Percentiles rank a stretch among this genome's conserved stretches.
phyloP scores from a whole-genome alignment of 345 rosid genomes.

The Eucalyptus cloeziana region DNA sequence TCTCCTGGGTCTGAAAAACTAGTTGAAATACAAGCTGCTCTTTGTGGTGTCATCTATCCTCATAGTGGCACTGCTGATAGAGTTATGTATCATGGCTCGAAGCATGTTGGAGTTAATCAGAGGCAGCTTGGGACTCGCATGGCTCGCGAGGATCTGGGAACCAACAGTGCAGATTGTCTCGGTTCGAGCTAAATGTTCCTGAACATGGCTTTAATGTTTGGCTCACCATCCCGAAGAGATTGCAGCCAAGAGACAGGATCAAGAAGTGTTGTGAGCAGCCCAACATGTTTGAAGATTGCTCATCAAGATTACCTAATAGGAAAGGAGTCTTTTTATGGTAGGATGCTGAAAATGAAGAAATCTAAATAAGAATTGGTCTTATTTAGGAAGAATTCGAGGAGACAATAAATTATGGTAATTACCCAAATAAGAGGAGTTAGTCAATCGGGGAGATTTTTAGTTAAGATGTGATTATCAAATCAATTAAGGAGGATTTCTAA shows the following conservation, averaged over 20 bases:
- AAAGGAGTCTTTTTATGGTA: accelerated
- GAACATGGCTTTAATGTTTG: not conserved
- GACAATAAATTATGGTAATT: too few species aligned
- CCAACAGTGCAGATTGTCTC: not conserved
- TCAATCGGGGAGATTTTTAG: too few species aligned
- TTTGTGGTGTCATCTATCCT: not conserved
- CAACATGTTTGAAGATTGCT: accelerated
- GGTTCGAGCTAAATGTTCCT: not conserved
- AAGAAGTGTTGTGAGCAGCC: not conserved
- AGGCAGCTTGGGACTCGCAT: not conserved
- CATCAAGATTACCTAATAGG: too few species aligned
- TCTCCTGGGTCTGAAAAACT: not conserved
- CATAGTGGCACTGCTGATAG: not conserved
- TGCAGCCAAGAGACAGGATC: not conserved
- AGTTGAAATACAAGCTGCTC: not conserved
- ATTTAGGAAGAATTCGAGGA: accelerated
- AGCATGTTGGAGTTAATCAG: not conserved
- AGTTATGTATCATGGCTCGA: not conserved
- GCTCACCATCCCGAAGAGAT: accelerated
- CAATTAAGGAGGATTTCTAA: accelerated
- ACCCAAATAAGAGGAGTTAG: accelerated
- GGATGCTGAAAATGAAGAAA: accelerated
- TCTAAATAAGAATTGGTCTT: too few species aligned
- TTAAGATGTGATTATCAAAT: too few species aligned
- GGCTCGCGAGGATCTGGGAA: not conserved